These are phyloP conservation scores for Clitopilus passeckerianus DNA, from an alignment of 768 basidiomycete species.

Conservation along the genomic window DNA sequence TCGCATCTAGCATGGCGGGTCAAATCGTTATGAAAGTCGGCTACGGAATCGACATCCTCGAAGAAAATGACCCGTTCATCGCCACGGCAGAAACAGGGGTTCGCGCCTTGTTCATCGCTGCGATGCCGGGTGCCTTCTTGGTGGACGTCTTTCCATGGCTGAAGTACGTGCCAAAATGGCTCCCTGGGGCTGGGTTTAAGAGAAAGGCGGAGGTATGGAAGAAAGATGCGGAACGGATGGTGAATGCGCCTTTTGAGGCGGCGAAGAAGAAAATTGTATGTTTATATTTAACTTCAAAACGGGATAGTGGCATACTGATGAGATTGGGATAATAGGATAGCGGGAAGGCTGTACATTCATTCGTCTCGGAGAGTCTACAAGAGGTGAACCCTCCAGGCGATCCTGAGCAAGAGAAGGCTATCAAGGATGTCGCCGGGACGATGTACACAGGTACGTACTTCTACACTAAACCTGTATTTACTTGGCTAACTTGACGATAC, in stretches of 20 bases:
- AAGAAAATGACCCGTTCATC: conserved; percentile 17
- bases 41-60: conserved; percentile 17
- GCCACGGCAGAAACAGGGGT: conserved; percentile 11
- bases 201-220: conserved; percentile 10
- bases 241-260: conserved; percentile 15
- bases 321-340: too few relatives aligned
- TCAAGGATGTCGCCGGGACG: too few relatives aligned
- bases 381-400: too few relatives aligned
- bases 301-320: too few relatives aligned
- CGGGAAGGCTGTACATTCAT: too few relatives aligned
- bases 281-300: too few relatives aligned
- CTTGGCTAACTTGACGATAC: too few relatives aligned
- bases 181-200: conserved; percentile 12
- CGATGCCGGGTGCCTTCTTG: conserved; percentile 13
- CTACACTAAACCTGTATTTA: too few relatives aligned
- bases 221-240: conserved; percentile 9
- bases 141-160: conserved; percentile 9
- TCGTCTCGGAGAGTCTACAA: too few relatives aligned
- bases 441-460: too few relatives aligned
- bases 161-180: conserved; percentile 11
- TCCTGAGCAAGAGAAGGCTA: too few relatives aligned
- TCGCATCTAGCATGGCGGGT: conserved; percentile 17
- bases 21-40: conserved; percentile 12
- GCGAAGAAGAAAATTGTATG: conserved; percentile 2
- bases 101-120: conserved; percentile 7